Evolutionary conservation across 2,329 filamentous ascomycete genomes (phyloP).

Genomic region (Aspergillus fischeri): DNA sequence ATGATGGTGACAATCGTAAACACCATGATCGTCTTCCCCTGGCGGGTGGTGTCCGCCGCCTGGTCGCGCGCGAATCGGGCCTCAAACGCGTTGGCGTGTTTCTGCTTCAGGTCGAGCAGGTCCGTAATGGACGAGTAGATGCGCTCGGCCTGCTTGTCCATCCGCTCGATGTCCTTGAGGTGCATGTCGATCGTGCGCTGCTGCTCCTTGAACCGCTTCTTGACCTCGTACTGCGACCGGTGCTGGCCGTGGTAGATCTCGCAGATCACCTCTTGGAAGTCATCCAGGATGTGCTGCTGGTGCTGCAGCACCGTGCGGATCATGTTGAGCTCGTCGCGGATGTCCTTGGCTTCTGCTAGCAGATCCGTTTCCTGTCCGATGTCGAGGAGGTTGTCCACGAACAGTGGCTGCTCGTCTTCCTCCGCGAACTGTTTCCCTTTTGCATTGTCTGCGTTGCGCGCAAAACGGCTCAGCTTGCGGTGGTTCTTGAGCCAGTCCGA

Average conservation of each 20-base stretch:
- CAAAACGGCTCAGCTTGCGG: constrained; percentile 39
- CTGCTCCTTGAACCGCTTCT: constrained; percentile 55
- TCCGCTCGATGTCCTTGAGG: constrained; percentile 57
- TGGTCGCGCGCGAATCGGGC: constrained; percentile 57
- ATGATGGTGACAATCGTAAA: constrained; percentile 59
- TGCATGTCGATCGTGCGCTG: constrained; percentile 55
- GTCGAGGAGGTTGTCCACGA: constrained; percentile 42
- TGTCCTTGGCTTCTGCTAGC: constrained; percentile 62
- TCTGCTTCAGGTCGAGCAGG: constrained; percentile 64
- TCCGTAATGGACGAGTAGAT: constrained; percentile 60
- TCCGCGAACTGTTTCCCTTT: constrained; percentile 20
- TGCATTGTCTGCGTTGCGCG: constrained; percentile 14
- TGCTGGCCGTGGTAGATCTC: constrained; percentile 33
- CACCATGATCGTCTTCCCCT: constrained; percentile 56
- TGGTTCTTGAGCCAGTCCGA: constrained; percentile 52
- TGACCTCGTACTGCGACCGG: constrained; percentile 45
- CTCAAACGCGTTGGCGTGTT: constrained; percentile 65
- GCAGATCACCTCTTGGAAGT: constrained; percentile 34
- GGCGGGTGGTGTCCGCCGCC: constrained; percentile 56
- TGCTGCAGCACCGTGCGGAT: constrained; percentile 44
- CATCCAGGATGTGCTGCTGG: constrained; percentile 32
- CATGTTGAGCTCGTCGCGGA: constrained; percentile 64
- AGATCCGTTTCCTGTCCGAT: constrained; percentile 59
- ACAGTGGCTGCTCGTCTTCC: constrained; percentile 44
- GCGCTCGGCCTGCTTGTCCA: constrained; percentile 59